Conservation (phyloP, 2,329 filamentous ascomycete genomes). For the Seiridium unicorne region DNA sequence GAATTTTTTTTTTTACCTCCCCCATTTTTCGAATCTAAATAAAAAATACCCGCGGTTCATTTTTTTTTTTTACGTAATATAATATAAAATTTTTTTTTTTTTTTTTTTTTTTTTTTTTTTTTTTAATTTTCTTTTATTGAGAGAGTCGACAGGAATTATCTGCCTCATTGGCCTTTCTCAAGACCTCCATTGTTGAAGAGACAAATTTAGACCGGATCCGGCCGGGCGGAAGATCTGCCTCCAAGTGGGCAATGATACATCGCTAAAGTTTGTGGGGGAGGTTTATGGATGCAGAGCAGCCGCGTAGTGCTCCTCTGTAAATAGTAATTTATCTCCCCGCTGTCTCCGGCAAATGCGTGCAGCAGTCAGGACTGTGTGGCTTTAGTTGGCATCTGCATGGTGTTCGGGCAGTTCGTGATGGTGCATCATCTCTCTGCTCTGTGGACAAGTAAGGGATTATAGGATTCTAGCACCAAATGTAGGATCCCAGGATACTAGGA, state of each 20-base stretch:
- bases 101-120: too few species aligned
- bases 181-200: too few species aligned
- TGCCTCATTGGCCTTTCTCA: too few species aligned
- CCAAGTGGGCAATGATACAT: neutral
- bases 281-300: neutral
- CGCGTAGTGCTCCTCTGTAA: neutral
- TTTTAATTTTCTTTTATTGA: too few species aligned
- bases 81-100: too few species aligned
- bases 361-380: neutral
- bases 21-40: too few species aligned
- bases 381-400: neutral
- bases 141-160: too few species aligned
- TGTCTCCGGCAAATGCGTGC: neutral
- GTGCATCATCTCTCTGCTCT: neutral
- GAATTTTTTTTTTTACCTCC: too few species aligned
- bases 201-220: neutral
- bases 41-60: too few species aligned
- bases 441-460: neutral
- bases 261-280: neutral
- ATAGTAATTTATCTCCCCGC: neutral
- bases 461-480: neutral
- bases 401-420: neutral
- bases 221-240: slow-evolving; percentile 2
- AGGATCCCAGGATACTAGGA: neutral
- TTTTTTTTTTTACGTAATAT: too few species aligned